These are phyloP conservation scores for Pichia sp. DNA, from an alignment of 1,139 yeast genomes.

Conservation along the genomic window DNA sequence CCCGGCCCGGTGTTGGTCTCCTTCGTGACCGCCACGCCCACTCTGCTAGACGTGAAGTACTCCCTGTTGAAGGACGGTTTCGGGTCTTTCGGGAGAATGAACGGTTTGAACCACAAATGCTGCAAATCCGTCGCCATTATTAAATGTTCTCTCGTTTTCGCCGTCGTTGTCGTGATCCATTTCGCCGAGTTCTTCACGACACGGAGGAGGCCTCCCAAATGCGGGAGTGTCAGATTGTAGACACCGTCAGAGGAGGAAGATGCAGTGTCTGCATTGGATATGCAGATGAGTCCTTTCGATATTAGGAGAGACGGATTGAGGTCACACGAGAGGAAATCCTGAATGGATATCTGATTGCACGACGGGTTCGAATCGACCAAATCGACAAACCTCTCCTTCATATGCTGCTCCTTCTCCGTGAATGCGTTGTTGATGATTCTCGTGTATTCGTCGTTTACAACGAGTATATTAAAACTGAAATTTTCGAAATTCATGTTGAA, in stretches of 20 bases:
- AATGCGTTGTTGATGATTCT: constrained; percentile 20
- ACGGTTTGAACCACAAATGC: constrained; percentile 11
- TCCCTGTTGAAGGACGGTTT: constrained; percentile 3
- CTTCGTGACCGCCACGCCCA: constrained; percentile 5
- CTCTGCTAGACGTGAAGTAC: constrained; percentile 11
- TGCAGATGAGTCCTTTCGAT: constrained; percentile 9
- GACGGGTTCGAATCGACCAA: neutral
- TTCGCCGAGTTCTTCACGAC: constrained; percentile 39
- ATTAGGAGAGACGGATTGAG: constrained; percentile 7
- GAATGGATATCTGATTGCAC: constrained; percentile 3
- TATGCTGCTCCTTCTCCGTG: neutral
- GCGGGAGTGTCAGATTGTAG: constrained; percentile 58
- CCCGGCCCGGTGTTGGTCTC: constrained; percentile 9
- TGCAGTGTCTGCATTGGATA: neutral
- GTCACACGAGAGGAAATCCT: neutral
- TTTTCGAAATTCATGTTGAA: constrained; percentile 35
- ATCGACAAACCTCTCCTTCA: neutral
- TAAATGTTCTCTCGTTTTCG: constrained; percentile 10
- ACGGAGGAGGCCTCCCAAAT: constrained; percentile 55
- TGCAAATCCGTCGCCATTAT: constrained; percentile 7
- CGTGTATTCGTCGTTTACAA: constrained; percentile 34
- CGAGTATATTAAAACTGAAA: constrained; percentile 36
- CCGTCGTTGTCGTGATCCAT: constrained; percentile 11
- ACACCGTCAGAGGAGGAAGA: constrained; percentile 2
- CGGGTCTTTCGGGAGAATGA: neutral